These are phyloP conservation scores for Amanita jacksonii DNA, from an alignment of 768 basidiomycete species.

Conservation along the genomic window DNA sequence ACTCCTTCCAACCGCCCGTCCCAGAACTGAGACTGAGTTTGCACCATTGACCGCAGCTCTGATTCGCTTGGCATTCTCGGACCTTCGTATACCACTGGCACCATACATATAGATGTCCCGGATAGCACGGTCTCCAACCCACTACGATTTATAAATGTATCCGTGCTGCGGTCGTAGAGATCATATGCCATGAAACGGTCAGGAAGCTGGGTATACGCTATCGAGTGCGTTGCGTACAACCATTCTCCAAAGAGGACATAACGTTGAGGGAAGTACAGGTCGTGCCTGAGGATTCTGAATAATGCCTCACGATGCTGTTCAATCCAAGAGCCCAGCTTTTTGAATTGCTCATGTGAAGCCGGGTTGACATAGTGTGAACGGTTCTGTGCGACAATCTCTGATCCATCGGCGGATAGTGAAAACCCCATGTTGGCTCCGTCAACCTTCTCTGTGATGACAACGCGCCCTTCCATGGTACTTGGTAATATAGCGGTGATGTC, in stretches of 20 bases:
- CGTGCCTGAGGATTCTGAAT: slow-evolving; percentile 31
- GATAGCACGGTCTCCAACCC: slow-evolving; percentile 25
- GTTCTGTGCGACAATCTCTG: slow-evolving; percentile 46
- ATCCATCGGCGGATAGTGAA: slow-evolving; percentile 27
- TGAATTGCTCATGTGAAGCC: slow-evolving; percentile 51
- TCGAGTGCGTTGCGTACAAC: slow-evolving; percentile 53
- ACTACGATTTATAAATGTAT: slow-evolving; percentile 28
- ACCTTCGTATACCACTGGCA: slow-evolving; percentile 36
- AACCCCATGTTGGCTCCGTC: slow-evolving; percentile 61
- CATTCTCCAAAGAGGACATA: slow-evolving; percentile 58
- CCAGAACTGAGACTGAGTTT: slow-evolving; percentile 16
- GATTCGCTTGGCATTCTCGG: slow-evolving; percentile 26
- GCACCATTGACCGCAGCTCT: slow-evolving; percentile 36
- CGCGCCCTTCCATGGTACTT: slow-evolving; percentile 15
- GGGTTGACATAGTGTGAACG: slow-evolving; percentile 51
- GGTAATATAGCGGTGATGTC: slow-evolving; percentile 26
- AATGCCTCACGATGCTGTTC: slow-evolving; percentile 37
- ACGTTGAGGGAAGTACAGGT: slow-evolving; percentile 44
- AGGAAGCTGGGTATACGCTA: slow-evolving; percentile 44
- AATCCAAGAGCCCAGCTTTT: slow-evolving; percentile 46
- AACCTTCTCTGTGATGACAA: slow-evolving; percentile 53
- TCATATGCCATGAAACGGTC: slow-evolving; percentile 53
- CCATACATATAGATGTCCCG: slow-evolving; percentile 29
- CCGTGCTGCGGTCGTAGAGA: slow-evolving; percentile 41
- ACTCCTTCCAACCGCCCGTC: slow-evolving; percentile 46